Conservation (phyloP, 1,139 yeast genomes). For the Trichomonascaceae sp. region DNA sequence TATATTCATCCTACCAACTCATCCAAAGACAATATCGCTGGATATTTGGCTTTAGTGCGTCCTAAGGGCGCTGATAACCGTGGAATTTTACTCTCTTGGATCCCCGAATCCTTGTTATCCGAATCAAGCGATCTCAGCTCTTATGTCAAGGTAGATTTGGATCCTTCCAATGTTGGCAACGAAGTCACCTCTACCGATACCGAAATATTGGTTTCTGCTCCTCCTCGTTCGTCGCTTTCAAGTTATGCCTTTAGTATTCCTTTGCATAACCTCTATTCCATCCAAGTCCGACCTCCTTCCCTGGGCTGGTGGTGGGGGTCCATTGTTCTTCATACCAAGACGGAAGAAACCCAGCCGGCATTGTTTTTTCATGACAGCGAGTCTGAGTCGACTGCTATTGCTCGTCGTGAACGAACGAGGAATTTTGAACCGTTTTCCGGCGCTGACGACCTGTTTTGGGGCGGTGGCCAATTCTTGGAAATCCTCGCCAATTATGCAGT, state of each 20-base stretch:
- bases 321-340: conserved; percentile 58
- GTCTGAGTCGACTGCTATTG: conserved; percentile 62
- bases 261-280: conserved; percentile 58
- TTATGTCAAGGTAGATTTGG: conserved; percentile 51
- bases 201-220: conserved; percentile 43
- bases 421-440: conserved; percentile 70
- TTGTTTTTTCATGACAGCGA: conserved; percentile 90
- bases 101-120: conserved; percentile 56
- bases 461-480: conserved; percentile 71
- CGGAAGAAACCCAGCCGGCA: conserved; percentile 71
- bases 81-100: conserved; percentile 66
- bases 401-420: conserved; percentile 52
- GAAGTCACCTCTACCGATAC: conserved; percentile 15
- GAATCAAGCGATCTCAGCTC: conserved; percentile 43
- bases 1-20: conserved; percentile 76
- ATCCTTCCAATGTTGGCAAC: conserved; percentile 22
- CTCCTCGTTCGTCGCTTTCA: conserved; percentile 47
- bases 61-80: conserved; percentile 47
- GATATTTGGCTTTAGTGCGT: conserved; percentile 60
- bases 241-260: conserved; percentile 63
- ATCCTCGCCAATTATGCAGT: conserved; percentile 50
- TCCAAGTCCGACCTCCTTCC: conserved; percentile 79
- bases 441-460: conserved; percentile 71
- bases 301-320: conserved; percentile 93
- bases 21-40: conserved; percentile 70